Evolutionary conservation across 306 rosid genomes (phyloP).

Genomic region (Prunus kanzakura): DNA sequence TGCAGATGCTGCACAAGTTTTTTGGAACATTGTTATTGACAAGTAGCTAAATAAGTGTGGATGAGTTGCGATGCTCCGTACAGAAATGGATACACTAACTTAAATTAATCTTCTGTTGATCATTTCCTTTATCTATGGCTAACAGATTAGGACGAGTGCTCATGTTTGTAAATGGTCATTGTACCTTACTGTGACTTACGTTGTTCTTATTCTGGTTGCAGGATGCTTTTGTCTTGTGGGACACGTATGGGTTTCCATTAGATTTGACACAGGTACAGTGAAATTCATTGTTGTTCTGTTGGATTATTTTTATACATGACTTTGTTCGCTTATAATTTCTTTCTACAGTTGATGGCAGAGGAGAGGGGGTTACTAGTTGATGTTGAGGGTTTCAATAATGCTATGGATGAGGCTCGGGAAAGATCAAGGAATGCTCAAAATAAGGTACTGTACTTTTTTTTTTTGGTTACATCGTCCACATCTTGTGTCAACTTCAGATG

Average conservation of each 20-base stretch:
- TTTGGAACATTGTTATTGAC: not conserved
- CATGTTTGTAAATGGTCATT: not conserved
- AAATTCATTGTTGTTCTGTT: slow-evolving; percentile 12
- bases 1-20: not conserved
- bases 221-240: slow-evolving; percentile 99
- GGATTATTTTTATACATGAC: not conserved
- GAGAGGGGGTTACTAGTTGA: slow-evolving; percentile 81
- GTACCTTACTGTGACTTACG: not conserved
- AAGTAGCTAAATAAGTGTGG: not conserved
- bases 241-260: slow-evolving; percentile 89
- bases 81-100: not conserved
- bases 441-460: slow-evolving; percentile 43
- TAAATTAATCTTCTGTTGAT: not conserved
- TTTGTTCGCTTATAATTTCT: slow-evolving; percentile 17
- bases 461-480: not conserved
- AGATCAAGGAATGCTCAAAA: slow-evolving; percentile 90
- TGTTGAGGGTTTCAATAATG: slow-evolving; percentile 63
- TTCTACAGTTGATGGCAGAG: slow-evolving; percentile 91
- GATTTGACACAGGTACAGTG: slow-evolving; percentile 90
- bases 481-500: not conserved
- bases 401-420: slow-evolving; percentile 95
- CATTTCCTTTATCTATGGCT: not conserved
- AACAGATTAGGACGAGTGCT: not conserved
- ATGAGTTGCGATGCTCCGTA: not conserved
- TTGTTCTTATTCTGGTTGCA: slow-evolving; percentile 35